Evolutionary conservation across 2,329 filamentous ascomycete genomes (phyloP), one percentile per base, ranked within the genome.

Genomic region (Myriosclerotinia scirpicola): DNA sequence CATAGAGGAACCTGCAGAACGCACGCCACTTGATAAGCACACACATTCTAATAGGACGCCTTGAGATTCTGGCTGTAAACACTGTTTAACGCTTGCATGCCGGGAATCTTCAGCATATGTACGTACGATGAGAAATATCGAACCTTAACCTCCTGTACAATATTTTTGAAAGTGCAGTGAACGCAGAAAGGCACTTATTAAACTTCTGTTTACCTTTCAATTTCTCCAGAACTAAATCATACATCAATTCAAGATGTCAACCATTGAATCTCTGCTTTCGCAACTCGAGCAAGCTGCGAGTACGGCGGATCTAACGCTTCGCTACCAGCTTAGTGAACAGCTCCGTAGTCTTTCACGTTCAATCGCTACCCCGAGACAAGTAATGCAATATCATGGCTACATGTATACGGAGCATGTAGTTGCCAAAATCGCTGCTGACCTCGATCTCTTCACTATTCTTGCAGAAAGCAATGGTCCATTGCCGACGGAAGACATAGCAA

Each of bases 341-440:
- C 54, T 56, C 34, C 54, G 40, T 20, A 20, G 34, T 7, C 54
- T 56, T 42, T 17, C 54, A 56, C 54, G 54, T 22, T 56, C 54
- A 42, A 56, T 56, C 36, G 54, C 54, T 11, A 56, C 54, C 38
- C 54, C 54, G 20, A 56, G 54, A 56, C 54, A 56, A 12, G 5
- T 42, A n/a, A 42, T 56, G 54, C 54, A 56, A 34, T 38, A 56
- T 40, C 40, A 56, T 56, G 54, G 54, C 38, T 22, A 56, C 54
- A 40, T 22, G 20, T 56, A 56, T 42, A 56, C 38, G 20, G 54
- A 56, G 17, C 54, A 56, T n/a, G 34, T 56, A 14, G 34, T 26
- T 17, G 54, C 54, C 36, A 22, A 34, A n/a, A 56, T 56, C 11
- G 54, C 54, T 11, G 38, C 34, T 12, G 54, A 56, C 11, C 54